phyloP scores from a whole-genome alignment of 768 basidiomycete species.

The Lentinula edodes region DNA sequence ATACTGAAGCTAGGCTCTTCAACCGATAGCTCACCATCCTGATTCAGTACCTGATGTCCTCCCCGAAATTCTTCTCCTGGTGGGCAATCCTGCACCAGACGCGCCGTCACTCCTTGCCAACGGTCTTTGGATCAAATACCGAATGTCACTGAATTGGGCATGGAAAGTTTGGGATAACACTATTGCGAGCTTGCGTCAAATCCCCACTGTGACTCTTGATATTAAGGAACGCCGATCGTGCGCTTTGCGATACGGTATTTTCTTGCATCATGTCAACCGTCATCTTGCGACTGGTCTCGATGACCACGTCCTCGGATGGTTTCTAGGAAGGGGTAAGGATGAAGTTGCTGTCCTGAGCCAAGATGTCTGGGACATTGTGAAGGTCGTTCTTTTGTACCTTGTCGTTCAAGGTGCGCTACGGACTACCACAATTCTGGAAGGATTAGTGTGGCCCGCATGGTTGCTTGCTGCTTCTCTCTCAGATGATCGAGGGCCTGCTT shows the following conservation, averaged over 20 bases:
- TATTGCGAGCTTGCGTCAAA: slow-evolving; percentile 66
- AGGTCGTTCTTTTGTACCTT: slow-evolving; percentile 57
- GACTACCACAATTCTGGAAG: slow-evolving; percentile 66
- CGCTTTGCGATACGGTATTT: slow-evolving; percentile 62
- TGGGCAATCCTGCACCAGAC: slow-evolving; percentile 49
- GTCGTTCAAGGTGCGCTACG: slow-evolving; percentile 62
- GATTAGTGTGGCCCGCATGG: slow-evolving; percentile 81
- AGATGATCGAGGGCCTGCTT: slow-evolving; percentile 31
- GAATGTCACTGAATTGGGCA: slow-evolving; percentile 66
- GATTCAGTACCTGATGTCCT: slow-evolving; percentile 40
- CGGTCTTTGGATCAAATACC: slow-evolving; percentile 79
- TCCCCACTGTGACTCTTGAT: slow-evolving; percentile 52
- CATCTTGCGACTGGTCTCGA: slow-evolving; percentile 74
- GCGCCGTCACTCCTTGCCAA: slow-evolving; percentile 70
- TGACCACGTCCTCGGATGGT: slow-evolving; percentile 66
- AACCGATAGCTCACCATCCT: slow-evolving; percentile 31
- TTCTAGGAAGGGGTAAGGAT: slow-evolving; percentile 58
- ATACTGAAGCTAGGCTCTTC: slow-evolving; percentile 33
- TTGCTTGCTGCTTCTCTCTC: slow-evolving; percentile 41
- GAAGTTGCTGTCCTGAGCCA: slow-evolving; percentile 54
- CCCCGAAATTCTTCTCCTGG: slow-evolving; percentile 66
- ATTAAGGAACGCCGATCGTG: slow-evolving; percentile 39
- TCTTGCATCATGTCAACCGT: slow-evolving; percentile 69
- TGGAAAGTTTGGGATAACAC: slow-evolving; percentile 85
- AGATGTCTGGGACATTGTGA: slow-evolving; percentile 66